These are phyloP conservation scores for Liriodendron chinense DNA, from an alignment of 164 flowering plant genomes.

Conservation along the genomic window DNA sequence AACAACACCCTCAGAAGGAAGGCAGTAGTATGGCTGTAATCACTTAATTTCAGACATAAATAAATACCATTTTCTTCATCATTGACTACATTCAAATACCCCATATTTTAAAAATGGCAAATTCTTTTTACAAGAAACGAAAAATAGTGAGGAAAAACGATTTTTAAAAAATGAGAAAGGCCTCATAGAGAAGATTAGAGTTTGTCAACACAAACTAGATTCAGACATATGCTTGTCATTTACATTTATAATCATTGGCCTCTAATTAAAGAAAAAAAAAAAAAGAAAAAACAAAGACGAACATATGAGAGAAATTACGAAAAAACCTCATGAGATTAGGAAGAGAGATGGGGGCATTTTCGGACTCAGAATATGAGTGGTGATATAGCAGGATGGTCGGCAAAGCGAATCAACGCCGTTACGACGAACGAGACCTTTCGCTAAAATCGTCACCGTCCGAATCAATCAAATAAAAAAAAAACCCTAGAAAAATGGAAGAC, in stretches of 20 bases:
- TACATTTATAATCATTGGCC: conserved; percentile 15
- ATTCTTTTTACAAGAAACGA: not conserved
- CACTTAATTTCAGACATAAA: conserved; percentile 4
- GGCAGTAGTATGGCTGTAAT: conserved; percentile 18
- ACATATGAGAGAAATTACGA: not conserved
- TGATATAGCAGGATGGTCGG: conserved; percentile 27
- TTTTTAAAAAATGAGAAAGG: no score
- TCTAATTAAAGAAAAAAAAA: not conserved
- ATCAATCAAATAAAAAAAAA: not conserved
- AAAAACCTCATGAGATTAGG: not conserved
- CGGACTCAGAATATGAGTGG: conserved; percentile 28
- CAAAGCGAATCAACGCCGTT: conserved; percentile 22
- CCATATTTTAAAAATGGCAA: no score
- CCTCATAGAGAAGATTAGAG: conserved; percentile 26
- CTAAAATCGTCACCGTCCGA: conserved; percentile 19
- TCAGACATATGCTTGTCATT: conserved; percentile 28
- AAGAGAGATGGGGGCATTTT: not conserved
- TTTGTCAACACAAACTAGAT: conserved; percentile 8
- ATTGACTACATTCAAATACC: not conserved
- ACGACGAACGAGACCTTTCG: conserved; percentile 53
- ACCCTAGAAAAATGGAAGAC: not conserved
- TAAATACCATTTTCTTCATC: conserved; percentile 2
- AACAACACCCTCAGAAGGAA: conserved; percentile 16
- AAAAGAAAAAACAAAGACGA: not conserved
- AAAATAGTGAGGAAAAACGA: not conserved